phyloP scores from a whole-genome alignment of 805 yeast genomes.

The Kazachstania viticola region DNA sequence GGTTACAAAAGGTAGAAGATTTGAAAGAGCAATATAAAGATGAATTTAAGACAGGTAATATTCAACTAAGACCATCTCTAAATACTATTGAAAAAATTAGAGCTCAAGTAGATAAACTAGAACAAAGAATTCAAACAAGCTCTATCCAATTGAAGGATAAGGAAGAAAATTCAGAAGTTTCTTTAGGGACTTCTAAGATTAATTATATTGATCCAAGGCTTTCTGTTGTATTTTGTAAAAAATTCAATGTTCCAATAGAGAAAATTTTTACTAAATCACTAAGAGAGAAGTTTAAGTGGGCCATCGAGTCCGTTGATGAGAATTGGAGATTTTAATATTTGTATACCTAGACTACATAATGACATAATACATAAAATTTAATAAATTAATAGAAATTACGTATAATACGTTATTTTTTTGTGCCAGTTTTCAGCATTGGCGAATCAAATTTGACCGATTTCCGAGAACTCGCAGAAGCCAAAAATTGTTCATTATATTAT shows the following conservation, averaged over 20 bases:
- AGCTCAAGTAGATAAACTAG: constrained; percentile 59
- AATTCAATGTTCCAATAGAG: constrained; percentile 80
- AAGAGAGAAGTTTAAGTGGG: constrained; percentile 92
- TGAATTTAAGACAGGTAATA: constrained; percentile 50
- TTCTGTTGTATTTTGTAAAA: constrained; percentile 80
- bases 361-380: no score
- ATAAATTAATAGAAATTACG: no score
- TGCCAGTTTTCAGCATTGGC: no score
- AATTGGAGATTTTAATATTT: constrained; percentile 79
- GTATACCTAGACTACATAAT: no score
- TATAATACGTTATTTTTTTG: no score
- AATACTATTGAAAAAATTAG: constrained; percentile 56
- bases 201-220: constrained; percentile 92
- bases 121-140: constrained; percentile 57
- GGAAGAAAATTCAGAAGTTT: constrained; percentile 89
- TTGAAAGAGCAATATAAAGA: constrained; percentile 37
- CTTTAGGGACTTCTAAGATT: constrained; percentile 85
- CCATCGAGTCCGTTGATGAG: constrained; percentile 80
- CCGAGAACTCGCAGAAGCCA: no score
- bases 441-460: no score
- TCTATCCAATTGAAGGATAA: constrained; percentile 75
- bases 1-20: constrained; percentile 45
- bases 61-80: constrained; percentile 41
- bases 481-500: no score
- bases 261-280: constrained; percentile 83